Conservation (phyloP, 192 early-diverging fungal species). For the Bifiguratus adelaidae region DNA sequence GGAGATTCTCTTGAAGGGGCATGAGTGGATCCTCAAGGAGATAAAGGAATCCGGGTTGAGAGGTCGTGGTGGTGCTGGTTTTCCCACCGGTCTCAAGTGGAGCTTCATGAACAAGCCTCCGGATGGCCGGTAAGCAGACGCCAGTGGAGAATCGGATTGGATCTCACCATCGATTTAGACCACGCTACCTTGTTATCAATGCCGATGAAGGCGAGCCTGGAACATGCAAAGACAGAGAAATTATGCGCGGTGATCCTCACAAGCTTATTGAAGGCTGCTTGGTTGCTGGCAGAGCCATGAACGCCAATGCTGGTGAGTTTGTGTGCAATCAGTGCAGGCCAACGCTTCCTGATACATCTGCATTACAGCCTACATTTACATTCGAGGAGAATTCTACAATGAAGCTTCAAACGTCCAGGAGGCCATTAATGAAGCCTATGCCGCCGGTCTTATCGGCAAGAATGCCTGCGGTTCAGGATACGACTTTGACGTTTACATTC, state of each 20-base stretch:
- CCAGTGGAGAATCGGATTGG: not conserved
- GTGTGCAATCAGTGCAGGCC: too few species aligned
- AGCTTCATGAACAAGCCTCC: conserved; percentile 96
- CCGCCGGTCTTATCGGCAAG: conserved; percentile 92
- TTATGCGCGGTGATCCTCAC: conserved; percentile 57
- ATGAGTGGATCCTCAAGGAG: conserved; percentile 96
- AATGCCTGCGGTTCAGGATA: conserved; percentile 94
- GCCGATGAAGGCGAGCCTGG: conserved; percentile 98
- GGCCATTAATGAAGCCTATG: conserved; percentile 97
- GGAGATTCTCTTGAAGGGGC: conserved; percentile 91
- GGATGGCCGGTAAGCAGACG: conserved; percentile 49
- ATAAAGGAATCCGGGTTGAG: conserved; percentile 92
- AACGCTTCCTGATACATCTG: not conserved
- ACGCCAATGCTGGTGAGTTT: conserved; percentile 71
- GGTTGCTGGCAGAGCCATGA: conserved; percentile 92
- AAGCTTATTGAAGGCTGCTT: conserved; percentile 97
- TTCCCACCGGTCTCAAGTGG: conserved; percentile 98
- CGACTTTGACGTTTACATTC: conserved; percentile 96
- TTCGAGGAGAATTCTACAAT: conserved; percentile 94
- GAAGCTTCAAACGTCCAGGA: conserved; percentile 87
- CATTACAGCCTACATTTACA: conserved; percentile 84
- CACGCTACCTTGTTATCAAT: conserved; percentile 94
- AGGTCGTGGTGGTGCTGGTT: conserved; percentile 95
- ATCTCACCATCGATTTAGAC: conserved; percentile 27
- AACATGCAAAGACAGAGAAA: conserved; percentile 96